phyloP scores from a whole-genome alignment of 352 stramenopile genomes.

The Elongisporangium prolatum region DNA sequence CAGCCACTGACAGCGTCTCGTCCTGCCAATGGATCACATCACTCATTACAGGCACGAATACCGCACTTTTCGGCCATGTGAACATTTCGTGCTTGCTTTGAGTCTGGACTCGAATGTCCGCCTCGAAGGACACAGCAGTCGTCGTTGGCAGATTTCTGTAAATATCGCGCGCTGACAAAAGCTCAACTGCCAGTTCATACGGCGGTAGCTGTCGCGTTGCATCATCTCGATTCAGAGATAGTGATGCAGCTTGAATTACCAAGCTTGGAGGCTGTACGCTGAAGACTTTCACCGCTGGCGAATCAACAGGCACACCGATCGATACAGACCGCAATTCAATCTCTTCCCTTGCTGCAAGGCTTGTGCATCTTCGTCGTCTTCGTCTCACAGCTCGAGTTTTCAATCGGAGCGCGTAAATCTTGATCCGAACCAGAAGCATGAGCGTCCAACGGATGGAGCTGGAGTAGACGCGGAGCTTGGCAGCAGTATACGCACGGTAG shows the following conservation, averaged over 20 bases:
- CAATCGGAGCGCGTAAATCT: not conserved
- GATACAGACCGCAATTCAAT: not conserved
- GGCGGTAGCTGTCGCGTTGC: slow-evolving; percentile 5
- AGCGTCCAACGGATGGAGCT: not conserved
- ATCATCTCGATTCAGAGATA: not conserved
- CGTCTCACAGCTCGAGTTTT: not conserved
- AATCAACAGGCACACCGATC: not conserved
- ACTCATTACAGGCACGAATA: not conserved
- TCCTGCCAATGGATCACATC: not conserved
- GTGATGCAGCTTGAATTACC: not conserved
- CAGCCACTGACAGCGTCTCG: not conserved
- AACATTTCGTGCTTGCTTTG: not conserved
- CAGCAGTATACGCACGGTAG: not conserved
- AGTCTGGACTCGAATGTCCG: not conserved
- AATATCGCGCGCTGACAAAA: slow-evolving; percentile 17
- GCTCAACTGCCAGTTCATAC: slow-evolving; percentile 18
- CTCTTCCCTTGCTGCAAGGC: not conserved
- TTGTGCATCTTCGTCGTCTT: not conserved
- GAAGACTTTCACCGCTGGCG: not conserved
- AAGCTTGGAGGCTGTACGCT: not conserved
- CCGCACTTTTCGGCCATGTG: not conserved
- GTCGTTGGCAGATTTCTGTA: not conserved
- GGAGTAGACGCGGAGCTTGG: not conserved
- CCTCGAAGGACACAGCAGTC: not conserved
- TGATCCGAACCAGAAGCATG: not conserved